Percentiles rank a stretch among this genome's conserved stretches.
These are phyloP conservation scores for Striga asiatica DNA, from an alignment of 257 asterid genomes.

Conservation along the genomic window DNA sequence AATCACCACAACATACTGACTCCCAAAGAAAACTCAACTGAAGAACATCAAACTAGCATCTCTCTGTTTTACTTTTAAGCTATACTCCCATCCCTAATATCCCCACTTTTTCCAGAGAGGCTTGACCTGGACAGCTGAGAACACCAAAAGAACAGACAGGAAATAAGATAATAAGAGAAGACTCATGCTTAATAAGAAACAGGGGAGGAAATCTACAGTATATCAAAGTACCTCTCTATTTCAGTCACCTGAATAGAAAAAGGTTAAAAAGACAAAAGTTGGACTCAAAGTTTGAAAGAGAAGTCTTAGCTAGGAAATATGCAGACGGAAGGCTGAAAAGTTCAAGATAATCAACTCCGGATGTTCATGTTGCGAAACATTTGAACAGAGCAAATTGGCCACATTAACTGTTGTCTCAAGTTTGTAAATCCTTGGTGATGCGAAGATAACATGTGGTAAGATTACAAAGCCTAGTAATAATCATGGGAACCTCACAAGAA, in stretches of 20 bases:
- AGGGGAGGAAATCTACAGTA: neutral
- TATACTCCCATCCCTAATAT: neutral
- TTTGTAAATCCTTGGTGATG: neutral
- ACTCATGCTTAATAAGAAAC: neutral
- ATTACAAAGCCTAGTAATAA: neutral
- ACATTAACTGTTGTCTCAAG: neutral
- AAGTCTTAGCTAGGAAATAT: neutral
- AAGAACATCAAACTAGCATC: neutral
- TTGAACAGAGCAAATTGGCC: neutral
- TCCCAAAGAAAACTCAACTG: neutral
- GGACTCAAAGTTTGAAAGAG: neutral
- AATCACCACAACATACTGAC: neutral
- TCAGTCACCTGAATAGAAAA: neutral
- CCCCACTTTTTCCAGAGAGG: neutral
- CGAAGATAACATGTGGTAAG: neutral
- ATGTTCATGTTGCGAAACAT: neutral
- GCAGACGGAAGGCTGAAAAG: neutral
- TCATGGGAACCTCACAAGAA: neutral
- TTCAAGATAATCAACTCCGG: neutral
- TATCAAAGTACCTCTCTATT: neutral
- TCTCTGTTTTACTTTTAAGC: neutral
- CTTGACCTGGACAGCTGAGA: constrained; percentile 6
- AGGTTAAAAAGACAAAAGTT: neutral
- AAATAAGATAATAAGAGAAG: neutral
- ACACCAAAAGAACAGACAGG: constrained; percentile 2